Evolutionary conservation across 2,329 filamentous ascomycete species (phyloP).

Genomic region (Calycina marina): DNA sequence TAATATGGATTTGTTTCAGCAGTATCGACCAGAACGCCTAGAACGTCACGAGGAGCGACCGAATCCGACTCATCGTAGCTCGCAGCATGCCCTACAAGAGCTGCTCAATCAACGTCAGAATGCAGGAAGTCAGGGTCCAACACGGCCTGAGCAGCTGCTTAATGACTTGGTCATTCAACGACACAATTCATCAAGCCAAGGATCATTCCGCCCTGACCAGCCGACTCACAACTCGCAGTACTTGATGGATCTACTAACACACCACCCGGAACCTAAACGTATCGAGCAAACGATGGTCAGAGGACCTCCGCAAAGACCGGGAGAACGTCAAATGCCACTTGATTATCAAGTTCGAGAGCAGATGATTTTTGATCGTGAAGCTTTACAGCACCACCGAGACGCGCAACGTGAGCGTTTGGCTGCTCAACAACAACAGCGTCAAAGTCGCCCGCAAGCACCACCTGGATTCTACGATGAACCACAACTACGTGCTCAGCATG

Average conservation of each 20-base stretch:
- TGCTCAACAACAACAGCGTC: conserved; percentile 30
- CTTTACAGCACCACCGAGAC: conserved; percentile 20
- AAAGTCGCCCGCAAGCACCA: conserved; percentile 20
- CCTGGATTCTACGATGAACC: conserved; percentile 22
- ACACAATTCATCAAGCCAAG: conserved; percentile 38
- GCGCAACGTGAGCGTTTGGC: conserved; percentile 17
- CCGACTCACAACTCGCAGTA: conserved; percentile 58
- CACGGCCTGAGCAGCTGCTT: conserved; percentile 42
- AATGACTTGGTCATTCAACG: conserved; percentile 47
- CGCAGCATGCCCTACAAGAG: conserved; percentile 30
- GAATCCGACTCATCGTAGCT: conserved; percentile 19
- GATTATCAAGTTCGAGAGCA: conserved; percentile 31
- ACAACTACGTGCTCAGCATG: conserved; percentile 16
- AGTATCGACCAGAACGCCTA: conserved; percentile 20
- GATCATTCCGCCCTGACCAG: conserved; percentile 31
- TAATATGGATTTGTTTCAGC: conserved; percentile 28
- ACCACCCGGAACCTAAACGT: conserved; percentile 32
- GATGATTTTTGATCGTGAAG: conserved; percentile 29
- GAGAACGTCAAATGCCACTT: conserved; percentile 11
- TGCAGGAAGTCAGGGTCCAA: conserved; percentile 24
- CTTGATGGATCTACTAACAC: conserved; percentile 69
- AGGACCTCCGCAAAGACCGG: conserved; percentile 20
- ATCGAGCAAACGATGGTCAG: conserved; percentile 39
- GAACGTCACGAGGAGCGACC: conserved; percentile 20
- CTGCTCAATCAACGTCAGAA: conserved; percentile 32